A percentile compares a stretch with the other conserved stretches of the same genome.
Conservation (phyloP, 2,329 filamentous ascomycete genomes). For the Cladophialophora carrionii region DNA sequence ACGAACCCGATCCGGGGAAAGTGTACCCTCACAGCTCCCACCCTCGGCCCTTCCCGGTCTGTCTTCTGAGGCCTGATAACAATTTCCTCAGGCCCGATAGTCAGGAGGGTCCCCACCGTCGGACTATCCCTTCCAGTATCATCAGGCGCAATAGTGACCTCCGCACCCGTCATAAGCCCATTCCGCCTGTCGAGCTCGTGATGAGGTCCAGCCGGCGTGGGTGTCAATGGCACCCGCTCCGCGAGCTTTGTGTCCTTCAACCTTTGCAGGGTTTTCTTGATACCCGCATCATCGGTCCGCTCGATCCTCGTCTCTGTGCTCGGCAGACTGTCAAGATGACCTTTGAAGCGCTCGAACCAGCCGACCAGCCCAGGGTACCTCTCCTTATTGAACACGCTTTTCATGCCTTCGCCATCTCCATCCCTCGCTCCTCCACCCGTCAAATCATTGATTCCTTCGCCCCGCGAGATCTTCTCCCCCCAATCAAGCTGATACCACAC, state of each 20-base stretch:
- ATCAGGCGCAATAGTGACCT: conserved; percentile 34
- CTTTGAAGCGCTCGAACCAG: conserved; percentile 32
- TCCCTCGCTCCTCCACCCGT: conserved; percentile 30
- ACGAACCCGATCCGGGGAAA: conserved; percentile 32
- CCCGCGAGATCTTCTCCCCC: conserved; percentile 35
- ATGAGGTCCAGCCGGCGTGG: conserved; percentile 27
- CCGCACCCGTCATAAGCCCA: conserved; percentile 26
- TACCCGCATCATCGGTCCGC: conserved; percentile 14
- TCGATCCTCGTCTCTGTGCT: conserved; percentile 31
- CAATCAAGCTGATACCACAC: conserved; percentile 37
- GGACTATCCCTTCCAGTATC: conserved; percentile 35
- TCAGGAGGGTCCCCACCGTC: conserved; percentile 30
- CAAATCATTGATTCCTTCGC: conserved; percentile 30
- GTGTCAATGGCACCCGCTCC: conserved; percentile 38
- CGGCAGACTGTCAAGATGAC: conserved; percentile 28
- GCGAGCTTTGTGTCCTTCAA: conserved; percentile 48
- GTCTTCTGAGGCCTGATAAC: conserved; percentile 29
- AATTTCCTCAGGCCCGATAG: conserved; percentile 33
- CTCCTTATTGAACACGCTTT: conserved; percentile 28
- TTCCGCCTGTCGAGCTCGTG: conserved; percentile 28
- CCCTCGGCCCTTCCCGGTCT: conserved; percentile 1
- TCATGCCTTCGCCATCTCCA: conserved; percentile 29
- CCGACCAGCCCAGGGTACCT: conserved; percentile 31
- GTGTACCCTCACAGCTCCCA: conserved; percentile 27
- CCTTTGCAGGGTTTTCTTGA: conserved; percentile 40